phyloP scores from a whole-genome alignment of 768 basidiomycete species.

The Tricholoma sp. region DNA sequence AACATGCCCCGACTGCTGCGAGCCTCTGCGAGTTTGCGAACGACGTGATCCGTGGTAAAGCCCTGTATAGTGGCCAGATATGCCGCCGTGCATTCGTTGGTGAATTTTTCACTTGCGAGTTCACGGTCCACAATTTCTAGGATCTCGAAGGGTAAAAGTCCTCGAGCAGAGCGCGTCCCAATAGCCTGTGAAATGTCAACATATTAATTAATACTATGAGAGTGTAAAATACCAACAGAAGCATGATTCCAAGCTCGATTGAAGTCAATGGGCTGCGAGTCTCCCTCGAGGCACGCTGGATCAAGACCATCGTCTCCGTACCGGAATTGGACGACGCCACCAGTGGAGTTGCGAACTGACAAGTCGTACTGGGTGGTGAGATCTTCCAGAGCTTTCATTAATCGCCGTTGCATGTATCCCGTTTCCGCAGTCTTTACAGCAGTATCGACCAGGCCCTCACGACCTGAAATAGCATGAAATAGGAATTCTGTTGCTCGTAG shows the following conservation, averaged over 20 bases:
- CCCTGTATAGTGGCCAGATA: conserved; percentile 64
- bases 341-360: conserved; percentile 90
- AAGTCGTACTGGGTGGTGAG: conserved; percentile 94
- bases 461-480: conserved; percentile 98
- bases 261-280: conserved; percentile 90
- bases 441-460: conserved; percentile 98
- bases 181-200: conserved; percentile 46
- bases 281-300: conserved; percentile 93
- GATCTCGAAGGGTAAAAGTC: conserved; percentile 85
- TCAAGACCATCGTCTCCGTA: conserved; percentile 98
- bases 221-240: conserved; percentile 38
- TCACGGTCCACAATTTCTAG: conserved; percentile 64
- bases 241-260: conserved; percentile 85
- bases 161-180: conserved; percentile 50
- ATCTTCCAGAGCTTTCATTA: conserved; percentile 99
- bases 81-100: conserved; percentile 63
- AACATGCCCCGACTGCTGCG: conserved; percentile 78
- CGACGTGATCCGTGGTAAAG: conserved; percentile 69
- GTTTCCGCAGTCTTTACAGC: conserved; percentile 99
- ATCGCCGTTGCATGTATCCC: conserved; percentile 97
- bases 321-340: conserved; percentile 93
- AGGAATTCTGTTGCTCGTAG: conserved; percentile 92
- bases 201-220: background rate
- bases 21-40: conserved; percentile 55
- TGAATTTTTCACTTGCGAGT: conserved; percentile 52